phyloP scores from a whole-genome alignment of 139 green algal genomes.

The Mychonastes homosphaera region DNA sequence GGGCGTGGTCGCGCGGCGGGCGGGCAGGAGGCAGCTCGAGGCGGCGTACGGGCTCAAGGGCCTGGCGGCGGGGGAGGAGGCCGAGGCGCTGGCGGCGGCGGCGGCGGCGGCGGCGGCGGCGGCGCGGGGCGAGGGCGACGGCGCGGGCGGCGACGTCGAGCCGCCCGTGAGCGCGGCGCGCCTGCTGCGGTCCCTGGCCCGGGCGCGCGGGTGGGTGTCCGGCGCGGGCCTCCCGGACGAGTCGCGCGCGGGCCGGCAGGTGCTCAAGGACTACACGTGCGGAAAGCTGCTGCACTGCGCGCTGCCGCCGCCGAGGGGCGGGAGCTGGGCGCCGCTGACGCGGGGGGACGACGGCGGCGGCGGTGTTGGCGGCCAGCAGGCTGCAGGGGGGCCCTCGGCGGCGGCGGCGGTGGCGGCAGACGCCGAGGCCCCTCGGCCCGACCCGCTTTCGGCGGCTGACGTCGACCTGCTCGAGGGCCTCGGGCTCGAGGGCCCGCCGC shows the following conservation, averaged over 20 bases:
- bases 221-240: conserved; percentile 81
- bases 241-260: conserved; percentile 50
- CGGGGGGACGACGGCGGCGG: not conserved
- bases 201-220: conserved; percentile 53
- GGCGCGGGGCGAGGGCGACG: not conserved
- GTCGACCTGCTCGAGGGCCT: conserved; percentile 34
- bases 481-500: not conserved
- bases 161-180: conserved; percentile 27
- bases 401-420: not conserved
- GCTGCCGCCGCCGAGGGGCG: conserved; percentile 55
- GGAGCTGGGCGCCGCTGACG: not conserved
- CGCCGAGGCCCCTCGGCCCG: not conserved
- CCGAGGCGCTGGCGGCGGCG: conserved; percentile 5
- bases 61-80: conserved; percentile 14
- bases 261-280: conserved; percentile 83
- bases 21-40: conserved; percentile 50
- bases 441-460: conserved; percentile 30
- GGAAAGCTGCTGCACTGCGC: conserved; percentile 82
- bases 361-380: not conserved
- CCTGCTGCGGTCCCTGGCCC: conserved; percentile 42
- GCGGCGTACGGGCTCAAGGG: conserved; percentile 64
- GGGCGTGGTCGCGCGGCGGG: conserved; percentile 50
- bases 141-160: conserved; percentile 19
- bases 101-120: not conserved
- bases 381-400: not conserved